Evolutionary conservation across 148 eudicot genomes (phyloP).

Genomic region (Amaranthus cruentus): DNA sequence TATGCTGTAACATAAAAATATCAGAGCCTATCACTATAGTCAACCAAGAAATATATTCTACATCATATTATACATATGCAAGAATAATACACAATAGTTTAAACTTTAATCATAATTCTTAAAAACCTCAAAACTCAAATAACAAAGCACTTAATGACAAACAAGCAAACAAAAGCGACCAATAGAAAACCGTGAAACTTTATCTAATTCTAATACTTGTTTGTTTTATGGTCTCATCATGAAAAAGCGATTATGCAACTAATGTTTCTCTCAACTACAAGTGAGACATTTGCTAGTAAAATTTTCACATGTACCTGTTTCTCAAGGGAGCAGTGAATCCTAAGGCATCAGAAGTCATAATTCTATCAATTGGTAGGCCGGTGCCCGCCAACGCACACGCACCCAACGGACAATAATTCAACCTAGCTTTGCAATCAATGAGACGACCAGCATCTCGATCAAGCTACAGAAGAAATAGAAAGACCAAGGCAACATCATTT

Average conservation of each 20-base stretch:
- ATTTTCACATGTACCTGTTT: slow-evolving; percentile 56
- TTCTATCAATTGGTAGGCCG: slow-evolving; percentile 93
- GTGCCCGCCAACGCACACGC: slow-evolving; percentile 99
- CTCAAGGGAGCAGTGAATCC: slow-evolving; percentile 89
- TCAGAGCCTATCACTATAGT: not conserved
- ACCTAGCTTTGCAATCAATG: slow-evolving; percentile 70
- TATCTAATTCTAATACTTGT: no score
- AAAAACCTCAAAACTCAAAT: not conserved
- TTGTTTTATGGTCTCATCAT: no score
- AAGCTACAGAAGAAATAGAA: slow-evolving; percentile 41
- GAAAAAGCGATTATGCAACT: no score
- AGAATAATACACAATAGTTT: no score
- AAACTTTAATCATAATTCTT: not conserved
- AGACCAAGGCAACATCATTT: not conserved
- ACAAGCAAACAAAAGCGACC: not conserved
- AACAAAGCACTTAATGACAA: not conserved
- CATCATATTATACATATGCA: no score
- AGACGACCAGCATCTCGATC: slow-evolving; percentile 96
- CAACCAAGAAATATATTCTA: not conserved
- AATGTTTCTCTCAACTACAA: not conserved
- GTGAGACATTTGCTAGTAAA: not conserved
- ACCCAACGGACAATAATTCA: slow-evolving; percentile 93
- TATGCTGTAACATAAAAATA: slow-evolving; percentile 53
- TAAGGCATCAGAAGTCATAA: slow-evolving; percentile 85
- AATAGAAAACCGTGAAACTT: not conserved